Percentiles rank a stretch among this genome's conserved stretches.
Evolutionary conservation across 345 rosid species (phyloP).

Genomic region (Murraya paniculata): DNA sequence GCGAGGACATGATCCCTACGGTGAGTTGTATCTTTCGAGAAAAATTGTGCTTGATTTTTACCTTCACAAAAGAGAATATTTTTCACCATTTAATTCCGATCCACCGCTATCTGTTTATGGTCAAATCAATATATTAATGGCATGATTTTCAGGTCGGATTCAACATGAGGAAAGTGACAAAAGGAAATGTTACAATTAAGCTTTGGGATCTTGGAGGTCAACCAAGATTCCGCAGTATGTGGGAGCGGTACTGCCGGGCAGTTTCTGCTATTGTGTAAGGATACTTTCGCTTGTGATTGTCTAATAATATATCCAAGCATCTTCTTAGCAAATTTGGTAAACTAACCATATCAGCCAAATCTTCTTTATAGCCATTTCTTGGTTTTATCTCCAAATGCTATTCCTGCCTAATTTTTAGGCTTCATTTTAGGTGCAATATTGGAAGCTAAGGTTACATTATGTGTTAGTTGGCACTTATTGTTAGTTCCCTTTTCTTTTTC

Average conservation of each 20-base stretch:
- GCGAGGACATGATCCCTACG: slow-evolving; percentile 93
- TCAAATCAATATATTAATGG: neutral
- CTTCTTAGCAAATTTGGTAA: neutral
- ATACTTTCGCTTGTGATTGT: neutral
- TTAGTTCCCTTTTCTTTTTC: neutral
- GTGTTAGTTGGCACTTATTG: neutral
- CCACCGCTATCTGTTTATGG: neutral
- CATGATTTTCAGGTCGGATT: slow-evolving; percentile 67
- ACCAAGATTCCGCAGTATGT: slow-evolving; percentile 95
- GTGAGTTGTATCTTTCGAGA: slow-evolving; percentile 33
- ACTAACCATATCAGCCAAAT: neutral
- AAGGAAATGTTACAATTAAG: slow-evolving; percentile 91
- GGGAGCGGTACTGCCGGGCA: slow-evolving; percentile 92
- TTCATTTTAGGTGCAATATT: neutral
- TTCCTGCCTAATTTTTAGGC: neutral
- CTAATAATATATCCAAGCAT: neutral
- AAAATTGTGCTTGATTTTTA: neutral
- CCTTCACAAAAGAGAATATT: neutral
- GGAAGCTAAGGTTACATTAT: neutral
- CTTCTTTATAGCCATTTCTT: neutral
- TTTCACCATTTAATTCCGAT: slow-evolving; percentile 1
- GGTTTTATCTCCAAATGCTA: neutral
- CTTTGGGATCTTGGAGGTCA: slow-evolving; percentile 98
- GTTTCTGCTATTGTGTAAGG: slow-evolving; percentile 86
- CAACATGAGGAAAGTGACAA: slow-evolving; percentile 94